Percentiles rank a stretch among this genome's conserved stretches.
Conservation (phyloP, 2,329 filamentous ascomycete species). For the Epichloe aotearoae region DNA sequence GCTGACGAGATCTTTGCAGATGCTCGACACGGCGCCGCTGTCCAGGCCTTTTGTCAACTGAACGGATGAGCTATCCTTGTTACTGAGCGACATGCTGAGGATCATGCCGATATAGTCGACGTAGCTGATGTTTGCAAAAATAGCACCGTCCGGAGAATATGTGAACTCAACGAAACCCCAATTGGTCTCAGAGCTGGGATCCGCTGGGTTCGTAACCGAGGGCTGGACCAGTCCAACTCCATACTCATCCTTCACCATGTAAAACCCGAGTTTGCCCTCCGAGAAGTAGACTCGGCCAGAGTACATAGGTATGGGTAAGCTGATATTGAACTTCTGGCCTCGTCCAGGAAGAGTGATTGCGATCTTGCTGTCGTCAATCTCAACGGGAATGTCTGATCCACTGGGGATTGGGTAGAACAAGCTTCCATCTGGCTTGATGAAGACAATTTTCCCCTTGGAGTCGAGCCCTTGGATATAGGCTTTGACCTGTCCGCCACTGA, state of each 20-base stretch:
- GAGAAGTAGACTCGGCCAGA: conserved; percentile 34
- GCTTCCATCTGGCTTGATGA: conserved; percentile 26
- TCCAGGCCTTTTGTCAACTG: conserved; percentile 29
- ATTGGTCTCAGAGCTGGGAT: conserved; percentile 29
- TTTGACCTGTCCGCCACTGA: conserved; percentile 23
- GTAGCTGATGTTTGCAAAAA: conserved; percentile 37
- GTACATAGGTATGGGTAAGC: conserved; percentile 25
- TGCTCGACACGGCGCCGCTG: conserved; percentile 19
- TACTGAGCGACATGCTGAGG: conserved; percentile 34
- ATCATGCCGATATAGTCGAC: conserved; percentile 38
- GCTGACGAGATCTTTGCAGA: conserved; percentile 27
- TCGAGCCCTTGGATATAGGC: conserved; percentile 34
- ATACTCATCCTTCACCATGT: conserved; percentile 19
- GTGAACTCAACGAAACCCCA: conserved; percentile 40
- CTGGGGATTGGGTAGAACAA: conserved; percentile 29
- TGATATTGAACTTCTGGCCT: conserved; percentile 25
- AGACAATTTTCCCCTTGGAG: conserved; percentile 24
- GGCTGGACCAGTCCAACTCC: conserved; percentile 34
- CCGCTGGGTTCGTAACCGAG: conserved; percentile 27
- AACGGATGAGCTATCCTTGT: conserved; percentile 17
- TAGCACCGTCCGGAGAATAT: conserved; percentile 21
- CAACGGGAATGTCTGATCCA: conserved; percentile 20
- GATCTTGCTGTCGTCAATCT: conserved; percentile 22
- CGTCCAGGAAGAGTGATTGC: conserved; percentile 27
- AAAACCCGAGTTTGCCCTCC: conserved; percentile 28